Conservation (phyloP, 331 rosid species). For the Erythrophleum ivorense region DNA sequence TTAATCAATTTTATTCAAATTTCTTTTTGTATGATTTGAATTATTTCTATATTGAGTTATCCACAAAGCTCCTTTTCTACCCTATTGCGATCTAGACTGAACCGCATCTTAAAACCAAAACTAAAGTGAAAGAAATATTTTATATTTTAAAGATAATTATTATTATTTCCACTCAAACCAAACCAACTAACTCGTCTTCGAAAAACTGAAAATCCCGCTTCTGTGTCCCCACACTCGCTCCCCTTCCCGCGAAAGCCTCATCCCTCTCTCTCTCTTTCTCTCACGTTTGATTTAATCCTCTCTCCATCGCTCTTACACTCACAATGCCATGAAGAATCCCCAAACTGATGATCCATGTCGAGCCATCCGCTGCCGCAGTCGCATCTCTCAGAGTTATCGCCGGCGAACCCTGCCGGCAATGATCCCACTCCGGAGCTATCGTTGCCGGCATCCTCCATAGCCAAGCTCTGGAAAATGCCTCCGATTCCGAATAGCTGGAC, state of each 20-base stretch:
- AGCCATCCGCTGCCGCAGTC: not conserved
- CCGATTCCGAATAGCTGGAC: constrained; percentile 47
- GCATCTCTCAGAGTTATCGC: not conserved
- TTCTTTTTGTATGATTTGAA: too few relatives aligned
- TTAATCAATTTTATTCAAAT: too few relatives aligned
- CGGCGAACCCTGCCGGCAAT: not conserved
- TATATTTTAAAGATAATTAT: too few relatives aligned
- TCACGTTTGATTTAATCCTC: not conserved
- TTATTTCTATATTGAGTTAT: too few relatives aligned
- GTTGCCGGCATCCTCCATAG: constrained; percentile 15
- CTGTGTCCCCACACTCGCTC: constrained; percentile 32
- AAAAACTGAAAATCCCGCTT: constrained; percentile 32
- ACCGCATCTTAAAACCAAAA: too few relatives aligned
- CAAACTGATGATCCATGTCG: constrained; percentile 25
- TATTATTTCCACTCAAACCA: too few relatives aligned
- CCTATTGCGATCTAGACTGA: too few relatives aligned
- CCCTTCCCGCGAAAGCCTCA: constrained; percentile 48
- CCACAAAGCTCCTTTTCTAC: too few relatives aligned
- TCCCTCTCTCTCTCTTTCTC: not conserved
- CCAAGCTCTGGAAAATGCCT: constrained; percentile 67
- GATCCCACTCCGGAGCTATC: not conserved
- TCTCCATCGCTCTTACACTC: constrained; percentile 11
- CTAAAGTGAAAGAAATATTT: too few relatives aligned
- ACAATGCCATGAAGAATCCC: constrained; percentile 17
- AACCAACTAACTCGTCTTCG: constrained; percentile 31